phyloP scores from a whole-genome alignment of 73 alveolate species.

The Paramecium pentaurelia region DNA sequence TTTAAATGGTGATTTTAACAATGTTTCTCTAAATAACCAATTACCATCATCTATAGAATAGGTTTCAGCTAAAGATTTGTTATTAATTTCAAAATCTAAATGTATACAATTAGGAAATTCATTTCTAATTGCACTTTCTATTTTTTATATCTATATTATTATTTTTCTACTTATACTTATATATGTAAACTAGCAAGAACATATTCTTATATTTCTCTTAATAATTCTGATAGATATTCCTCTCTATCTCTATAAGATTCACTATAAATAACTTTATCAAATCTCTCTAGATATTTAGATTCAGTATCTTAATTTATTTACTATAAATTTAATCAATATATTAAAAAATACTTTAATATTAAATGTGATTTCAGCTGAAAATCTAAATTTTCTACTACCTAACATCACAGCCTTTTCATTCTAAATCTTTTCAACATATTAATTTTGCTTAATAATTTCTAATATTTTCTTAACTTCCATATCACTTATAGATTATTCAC shows the following conservation, averaged over 20 bases:
- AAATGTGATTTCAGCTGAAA: slow-evolving; percentile 18
- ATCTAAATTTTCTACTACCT: slow-evolving; percentile 15
- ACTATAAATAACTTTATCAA: not conserved
- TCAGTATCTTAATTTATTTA: not conserved
- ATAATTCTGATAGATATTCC: not conserved
- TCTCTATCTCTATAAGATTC: slow-evolving; percentile 23
- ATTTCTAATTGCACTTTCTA: not conserved
- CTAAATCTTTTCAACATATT: not conserved
- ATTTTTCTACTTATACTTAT: not conserved
- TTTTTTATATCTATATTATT: not conserved
- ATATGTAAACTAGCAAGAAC: slow-evolving; percentile 4
- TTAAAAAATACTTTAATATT: not conserved
- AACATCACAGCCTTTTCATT: slow-evolving; percentile 13
- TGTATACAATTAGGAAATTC: slow-evolving; percentile 15
- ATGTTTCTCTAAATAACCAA: not conserved
- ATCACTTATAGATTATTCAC: slow-evolving; percentile 6
- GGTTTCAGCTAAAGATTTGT: not conserved
- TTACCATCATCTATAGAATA: slow-evolving; percentile 1
- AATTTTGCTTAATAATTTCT: not conserved
- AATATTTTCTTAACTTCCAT: not conserved
- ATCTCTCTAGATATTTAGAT: not conserved
- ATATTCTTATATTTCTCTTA: not conserved
- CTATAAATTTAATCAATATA: not conserved
- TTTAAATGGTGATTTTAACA: not conserved
- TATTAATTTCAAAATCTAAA: slow-evolving; percentile 11